Evolutionary conservation across 139 green algal species (phyloP), one percentile per base, ranked within the genome.

Genomic region (Picochlorum sp.): DNA sequence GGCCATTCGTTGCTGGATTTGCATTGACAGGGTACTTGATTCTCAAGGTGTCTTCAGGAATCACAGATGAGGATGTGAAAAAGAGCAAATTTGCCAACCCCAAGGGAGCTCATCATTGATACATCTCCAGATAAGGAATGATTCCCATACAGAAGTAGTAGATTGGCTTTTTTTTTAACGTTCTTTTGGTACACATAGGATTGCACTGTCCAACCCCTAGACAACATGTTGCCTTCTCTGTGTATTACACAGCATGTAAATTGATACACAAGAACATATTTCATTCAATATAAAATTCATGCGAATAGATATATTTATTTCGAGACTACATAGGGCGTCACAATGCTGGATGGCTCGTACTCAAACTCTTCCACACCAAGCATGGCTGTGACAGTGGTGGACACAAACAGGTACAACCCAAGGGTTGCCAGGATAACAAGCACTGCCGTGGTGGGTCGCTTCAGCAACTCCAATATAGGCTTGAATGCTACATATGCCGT

Each of bases 401-500:
- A 84, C 2, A 89, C 65, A 45, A 71, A 74, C 4, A 76, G 70
- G 3, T 78, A 14, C 5, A 81, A 60, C 10, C 47, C 75, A 2
- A 68, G 77, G 5, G 78, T 30, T 4, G 41, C 82, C 2, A 60
- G 51, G 15, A 94, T 55, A 8, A 74, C 74, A 2, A 85, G 21
- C 24, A 88, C 63, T 0, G 82, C 84, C 2, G 86, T 84, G 7
- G 71, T 65, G 2, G 86, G 84, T 28, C 66, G 67, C 70, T 92
- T 90, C 30, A 95, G 62, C n/a, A 89, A 71, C 0, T 63, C 67
- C 1, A 79, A 34, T 2, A 95, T 45, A 11, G 87, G 87, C 66
- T 83, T 79, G n/a, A 91, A 56, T 66, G 86, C 86, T 21, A 90
- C 77, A 56, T 92, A 94, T 14, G 79, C 88, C 7, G 88, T 95